These are phyloP conservation scores for Talaromyces albobiverticillius DNA, from an alignment of 2,329 filamentous ascomycete species.

Conservation along the genomic window DNA sequence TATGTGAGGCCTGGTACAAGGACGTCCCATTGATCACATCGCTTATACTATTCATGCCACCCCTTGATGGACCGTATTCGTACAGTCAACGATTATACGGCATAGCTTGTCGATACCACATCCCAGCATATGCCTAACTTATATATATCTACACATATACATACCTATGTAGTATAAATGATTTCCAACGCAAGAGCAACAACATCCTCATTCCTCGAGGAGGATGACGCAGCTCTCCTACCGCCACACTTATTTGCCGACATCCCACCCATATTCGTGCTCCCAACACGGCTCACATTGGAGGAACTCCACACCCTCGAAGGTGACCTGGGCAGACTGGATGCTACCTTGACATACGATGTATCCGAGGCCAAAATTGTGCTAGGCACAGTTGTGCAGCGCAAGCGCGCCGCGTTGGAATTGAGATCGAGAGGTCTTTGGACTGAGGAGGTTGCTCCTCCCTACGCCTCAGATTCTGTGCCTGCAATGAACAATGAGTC, in stretches of 20 bases:
- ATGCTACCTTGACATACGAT: slow-evolving; percentile 66
- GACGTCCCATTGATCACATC: too few species aligned
- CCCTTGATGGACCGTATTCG: too few species aligned
- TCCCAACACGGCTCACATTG: slow-evolving; percentile 65
- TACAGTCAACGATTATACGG: too few species aligned
- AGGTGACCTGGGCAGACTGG: slow-evolving; percentile 55
- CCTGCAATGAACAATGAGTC: not conserved
- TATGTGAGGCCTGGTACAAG: too few species aligned
- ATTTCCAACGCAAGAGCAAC: slow-evolving; percentile 4
- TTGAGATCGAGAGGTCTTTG: slow-evolving; percentile 64
- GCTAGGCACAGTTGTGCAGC: slow-evolving; percentile 68
- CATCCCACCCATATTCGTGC: slow-evolving; percentile 67
- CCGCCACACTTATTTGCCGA: slow-evolving; percentile 28
- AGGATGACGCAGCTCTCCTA: not conserved
- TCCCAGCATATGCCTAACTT: not conserved
- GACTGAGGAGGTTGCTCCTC: slow-evolving; percentile 34
- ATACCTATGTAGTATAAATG: slow-evolving; percentile 3
- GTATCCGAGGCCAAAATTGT: slow-evolving; percentile 69
- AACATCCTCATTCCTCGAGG: slow-evolving; percentile 7
- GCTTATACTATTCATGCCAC: too few species aligned
- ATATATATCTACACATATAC: not conserved
- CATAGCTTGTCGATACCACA: too few species aligned
- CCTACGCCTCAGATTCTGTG: not conserved
- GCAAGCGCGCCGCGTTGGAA: slow-evolving; percentile 72
- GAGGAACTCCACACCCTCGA: slow-evolving; percentile 64